phyloP scores from a whole-genome alignment of 331 rosid genomes.

The Phaseolus coccineus region DNA sequence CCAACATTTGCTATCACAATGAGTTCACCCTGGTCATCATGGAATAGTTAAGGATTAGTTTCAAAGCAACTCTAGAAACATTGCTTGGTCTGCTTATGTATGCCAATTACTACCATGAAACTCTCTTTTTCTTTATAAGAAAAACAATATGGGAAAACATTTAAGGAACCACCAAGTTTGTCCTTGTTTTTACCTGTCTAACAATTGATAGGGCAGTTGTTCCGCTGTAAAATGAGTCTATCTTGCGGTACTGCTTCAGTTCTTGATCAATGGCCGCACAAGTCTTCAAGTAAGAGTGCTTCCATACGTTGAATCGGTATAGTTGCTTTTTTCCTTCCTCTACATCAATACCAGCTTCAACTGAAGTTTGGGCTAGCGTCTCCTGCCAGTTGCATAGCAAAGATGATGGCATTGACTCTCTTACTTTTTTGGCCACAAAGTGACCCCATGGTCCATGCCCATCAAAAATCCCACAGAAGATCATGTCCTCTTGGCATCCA shows the following conservation, averaged over 20 bases:
- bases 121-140: not conserved
- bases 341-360: conserved; percentile 56
- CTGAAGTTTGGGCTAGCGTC: conserved; percentile 66
- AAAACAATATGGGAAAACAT: not conserved
- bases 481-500: conserved; percentile 97
- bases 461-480: conserved; percentile 91
- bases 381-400: conserved; percentile 91
- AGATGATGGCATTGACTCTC: conserved; percentile 84
- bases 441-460: conserved; percentile 99
- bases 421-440: conserved; percentile 81
- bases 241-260: conserved; percentile 72
- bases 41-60: conserved; percentile 23
- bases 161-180: not conserved
- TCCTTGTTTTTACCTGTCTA: conserved; percentile 67
- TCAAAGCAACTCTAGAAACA: not conserved
- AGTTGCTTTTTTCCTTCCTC: conserved; percentile 59
- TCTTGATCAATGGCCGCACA: conserved; percentile 87
- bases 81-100: not conserved
- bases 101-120: not conserved
- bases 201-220: conserved; percentile 91
- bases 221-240: conserved; percentile 86
- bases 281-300: conserved; percentile 79
- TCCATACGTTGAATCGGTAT: conserved; percentile 72
- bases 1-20: conserved; percentile 87
- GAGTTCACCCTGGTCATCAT: conserved; percentile 68